phyloP scores from a whole-genome alignment of 2,329 filamentous ascomycete genomes.

The Escovopsis sp. region DNA sequence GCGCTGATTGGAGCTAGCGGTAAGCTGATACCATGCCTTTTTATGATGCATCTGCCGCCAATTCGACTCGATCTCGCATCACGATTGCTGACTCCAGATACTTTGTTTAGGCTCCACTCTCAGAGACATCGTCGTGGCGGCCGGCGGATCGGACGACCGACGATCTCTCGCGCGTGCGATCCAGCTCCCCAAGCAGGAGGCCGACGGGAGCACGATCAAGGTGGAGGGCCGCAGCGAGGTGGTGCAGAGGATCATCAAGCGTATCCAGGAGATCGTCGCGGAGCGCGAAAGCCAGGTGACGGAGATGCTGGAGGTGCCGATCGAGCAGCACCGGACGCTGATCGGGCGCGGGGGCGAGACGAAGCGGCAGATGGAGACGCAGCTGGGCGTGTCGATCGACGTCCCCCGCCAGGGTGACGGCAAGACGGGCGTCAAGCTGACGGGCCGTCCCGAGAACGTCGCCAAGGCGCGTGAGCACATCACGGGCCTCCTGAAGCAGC shows the following conservation, averaged over 20 bases:
- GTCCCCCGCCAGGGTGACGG: slow-evolving; percentile 80
- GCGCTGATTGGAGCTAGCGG: slow-evolving; percentile 78
- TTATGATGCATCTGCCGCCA: too few species aligned
- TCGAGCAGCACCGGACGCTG: slow-evolving; percentile 76
- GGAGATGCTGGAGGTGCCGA: slow-evolving; percentile 65
- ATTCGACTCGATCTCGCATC: too few species aligned
- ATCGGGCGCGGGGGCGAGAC: slow-evolving; percentile 87
- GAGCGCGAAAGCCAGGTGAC: slow-evolving; percentile 72
- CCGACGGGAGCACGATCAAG: slow-evolving; percentile 68
- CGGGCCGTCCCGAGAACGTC: slow-evolving; percentile 63
- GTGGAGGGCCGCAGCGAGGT: slow-evolving; percentile 72
- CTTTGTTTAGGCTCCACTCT: slow-evolving; percentile 54
- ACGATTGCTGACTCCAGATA: background rate
- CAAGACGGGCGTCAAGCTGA: slow-evolving; percentile 73
- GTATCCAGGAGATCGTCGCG: slow-evolving; percentile 68
- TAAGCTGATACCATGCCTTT: slow-evolving; percentile 27
- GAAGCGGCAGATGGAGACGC: slow-evolving; percentile 68
- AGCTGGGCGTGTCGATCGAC: slow-evolving; percentile 77
- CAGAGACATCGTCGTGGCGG: slow-evolving; percentile 69
- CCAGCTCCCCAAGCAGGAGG: slow-evolving; percentile 83
- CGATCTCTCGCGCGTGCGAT: slow-evolving; percentile 76
- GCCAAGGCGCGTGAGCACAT: slow-evolving; percentile 82
- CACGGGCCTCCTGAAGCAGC: slow-evolving; percentile 60
- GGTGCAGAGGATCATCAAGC: slow-evolving; percentile 74
- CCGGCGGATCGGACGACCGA: slow-evolving; percentile 78